These are phyloP conservation scores for Stephanodiscus triporus DNA, from an alignment of 108 stramenopile species.

Conservation along the genomic window DNA sequence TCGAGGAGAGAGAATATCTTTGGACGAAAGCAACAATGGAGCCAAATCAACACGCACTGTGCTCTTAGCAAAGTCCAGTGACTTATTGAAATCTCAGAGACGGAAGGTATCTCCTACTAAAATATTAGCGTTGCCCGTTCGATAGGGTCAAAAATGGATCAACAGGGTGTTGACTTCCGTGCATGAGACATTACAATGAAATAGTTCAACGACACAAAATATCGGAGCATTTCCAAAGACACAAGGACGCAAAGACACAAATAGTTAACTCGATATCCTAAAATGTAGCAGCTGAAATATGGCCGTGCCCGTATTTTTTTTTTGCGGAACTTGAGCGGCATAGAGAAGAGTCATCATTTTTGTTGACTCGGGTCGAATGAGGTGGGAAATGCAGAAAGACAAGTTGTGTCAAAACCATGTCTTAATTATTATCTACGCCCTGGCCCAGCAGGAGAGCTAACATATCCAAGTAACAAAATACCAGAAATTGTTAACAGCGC, in stretches of 20 bases:
- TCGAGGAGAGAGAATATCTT: constrained; percentile 47
- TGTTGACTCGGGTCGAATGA: too few relatives aligned
- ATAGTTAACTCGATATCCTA: too few relatives aligned
- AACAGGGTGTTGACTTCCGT: background rate
- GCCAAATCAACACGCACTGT: background rate
- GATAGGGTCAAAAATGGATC: background rate
- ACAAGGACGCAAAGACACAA: too few relatives aligned
- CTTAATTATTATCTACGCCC: constrained; percentile 11
- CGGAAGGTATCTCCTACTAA: background rate
- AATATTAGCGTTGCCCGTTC: background rate
- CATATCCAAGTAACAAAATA: constrained; percentile 73
- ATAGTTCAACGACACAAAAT: background rate
- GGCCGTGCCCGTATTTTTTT: too few relatives aligned
- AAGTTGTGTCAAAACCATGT: background rate
- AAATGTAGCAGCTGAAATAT: too few relatives aligned
- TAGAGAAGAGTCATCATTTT: too few relatives aligned
- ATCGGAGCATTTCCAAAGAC: constrained; percentile 11
- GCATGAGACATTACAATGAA: background rate
- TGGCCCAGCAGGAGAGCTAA: constrained; percentile 33
- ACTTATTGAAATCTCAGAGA: constrained; percentile 17
- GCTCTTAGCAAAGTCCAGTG: background rate
- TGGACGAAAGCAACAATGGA: background rate
- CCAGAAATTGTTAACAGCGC: constrained; percentile 66
- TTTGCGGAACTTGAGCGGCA: too few relatives aligned
- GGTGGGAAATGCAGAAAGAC: too few relatives aligned